Conservation (phyloP, 352 stramenopile species). For the Globisporangium parvum region DNA sequence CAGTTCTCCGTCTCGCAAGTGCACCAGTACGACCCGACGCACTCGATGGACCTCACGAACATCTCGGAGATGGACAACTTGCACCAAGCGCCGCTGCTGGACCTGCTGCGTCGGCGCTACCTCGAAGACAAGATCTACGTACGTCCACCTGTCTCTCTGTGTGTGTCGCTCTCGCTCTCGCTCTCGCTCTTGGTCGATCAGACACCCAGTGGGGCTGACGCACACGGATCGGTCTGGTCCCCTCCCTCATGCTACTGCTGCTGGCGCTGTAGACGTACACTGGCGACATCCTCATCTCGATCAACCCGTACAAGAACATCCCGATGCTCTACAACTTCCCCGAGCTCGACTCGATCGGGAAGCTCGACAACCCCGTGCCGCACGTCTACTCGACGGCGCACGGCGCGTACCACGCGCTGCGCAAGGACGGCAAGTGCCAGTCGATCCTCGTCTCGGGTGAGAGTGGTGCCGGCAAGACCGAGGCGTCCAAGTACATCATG, state of each 20-base stretch:
- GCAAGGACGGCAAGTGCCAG: constrained; percentile 76
- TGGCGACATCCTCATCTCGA: constrained; percentile 93
- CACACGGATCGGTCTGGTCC: background rate
- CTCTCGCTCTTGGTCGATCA: too few species aligned
- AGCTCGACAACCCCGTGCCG: constrained; percentile 79
- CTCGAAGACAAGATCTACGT: constrained; percentile 91
- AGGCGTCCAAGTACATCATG: constrained; percentile 91
- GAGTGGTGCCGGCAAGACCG: constrained; percentile 84
- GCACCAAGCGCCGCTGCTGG: constrained; percentile 88
- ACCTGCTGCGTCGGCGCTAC: constrained; percentile 84
- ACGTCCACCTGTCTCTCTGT: constrained; percentile 6
- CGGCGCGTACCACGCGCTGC: constrained; percentile 74
- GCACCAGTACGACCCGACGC: constrained; percentile 88
- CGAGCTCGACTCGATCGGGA: constrained; percentile 82
- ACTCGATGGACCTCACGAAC: constrained; percentile 85
- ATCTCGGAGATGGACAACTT: constrained; percentile 93
- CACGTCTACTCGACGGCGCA: constrained; percentile 85
- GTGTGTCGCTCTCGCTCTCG: background rate
- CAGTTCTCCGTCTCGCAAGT: constrained; percentile 74
- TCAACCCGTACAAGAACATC: constrained; percentile 96
- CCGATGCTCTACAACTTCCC: constrained; percentile 89
- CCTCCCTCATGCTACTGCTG: background rate
- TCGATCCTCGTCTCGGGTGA: constrained; percentile 86
- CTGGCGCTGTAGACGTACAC: constrained; percentile 79
- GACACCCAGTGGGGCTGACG: too few species aligned